phyloP scores from a whole-genome alignment of 1,139 yeast genomes.

The Blastobotrys elegans region DNA sequence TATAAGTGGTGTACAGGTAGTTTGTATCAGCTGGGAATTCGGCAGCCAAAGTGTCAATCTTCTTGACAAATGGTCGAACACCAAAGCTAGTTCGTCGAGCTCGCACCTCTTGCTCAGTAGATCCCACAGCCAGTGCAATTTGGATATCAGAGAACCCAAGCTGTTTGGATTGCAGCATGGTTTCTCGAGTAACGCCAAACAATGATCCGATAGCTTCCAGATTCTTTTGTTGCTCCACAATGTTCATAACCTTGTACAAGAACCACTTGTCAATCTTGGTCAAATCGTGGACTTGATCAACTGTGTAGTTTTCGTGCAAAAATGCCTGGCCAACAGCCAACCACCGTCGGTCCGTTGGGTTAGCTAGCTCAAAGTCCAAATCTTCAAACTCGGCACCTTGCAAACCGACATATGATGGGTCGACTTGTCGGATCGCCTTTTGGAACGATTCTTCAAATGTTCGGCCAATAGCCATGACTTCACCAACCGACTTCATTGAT shows the following conservation, averaged over 20 bases:
- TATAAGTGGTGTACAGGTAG: conserved; percentile 92
- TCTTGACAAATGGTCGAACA: conserved; percentile 88
- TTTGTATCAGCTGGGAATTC: conserved; percentile 98
- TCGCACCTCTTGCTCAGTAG: conserved; percentile 75
- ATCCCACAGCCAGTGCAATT: conserved; percentile 69
- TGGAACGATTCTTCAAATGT: conserved; percentile 97
- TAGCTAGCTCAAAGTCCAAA: conserved; percentile 71
- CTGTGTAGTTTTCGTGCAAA: conserved; percentile 81
- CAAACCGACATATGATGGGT: conserved; percentile 86
- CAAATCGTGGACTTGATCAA: conserved; percentile 84
- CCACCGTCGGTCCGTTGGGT: conserved; percentile 98
- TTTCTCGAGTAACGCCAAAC: conserved; percentile 56
- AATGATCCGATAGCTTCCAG: conserved; percentile 61
- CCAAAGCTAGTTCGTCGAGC: conserved; percentile 69
- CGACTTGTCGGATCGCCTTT: conserved; percentile 96
- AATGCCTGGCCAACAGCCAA: conserved; percentile 97
- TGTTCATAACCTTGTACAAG: conserved; percentile 82
- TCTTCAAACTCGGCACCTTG: conserved; percentile 82
- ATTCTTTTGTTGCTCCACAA: conserved; percentile 81
- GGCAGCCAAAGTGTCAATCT: conserved; percentile 96
- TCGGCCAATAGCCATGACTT: conserved; percentile 98
- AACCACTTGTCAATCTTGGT: conserved; percentile 96
- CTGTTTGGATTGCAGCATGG: conserved; percentile 78
- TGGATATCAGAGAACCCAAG: conserved; percentile 94
- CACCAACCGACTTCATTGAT: conserved; percentile 98